Base-by-base conservation (phyloP, 352 stramenopile species). In the Globisporangium paddicum region DNA sequence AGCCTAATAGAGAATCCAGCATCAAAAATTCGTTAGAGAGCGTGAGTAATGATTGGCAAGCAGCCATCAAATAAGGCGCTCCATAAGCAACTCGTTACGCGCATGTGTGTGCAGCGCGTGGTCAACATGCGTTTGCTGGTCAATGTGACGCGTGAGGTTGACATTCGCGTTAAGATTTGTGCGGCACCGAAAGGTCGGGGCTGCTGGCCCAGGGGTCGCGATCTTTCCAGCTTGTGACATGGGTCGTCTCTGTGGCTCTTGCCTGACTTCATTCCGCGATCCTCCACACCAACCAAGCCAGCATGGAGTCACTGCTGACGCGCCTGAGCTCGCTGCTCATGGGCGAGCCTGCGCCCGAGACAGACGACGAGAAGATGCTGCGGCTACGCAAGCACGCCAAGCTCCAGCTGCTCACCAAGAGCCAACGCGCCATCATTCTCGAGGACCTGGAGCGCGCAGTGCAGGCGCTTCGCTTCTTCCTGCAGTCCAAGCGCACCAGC, bases 401-500 rank as follows among this genome's bases (percentile, higher is more conserved):
- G 69, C 66, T 71, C 19, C 72, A 85, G 56, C 66, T 91, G 47
- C 73, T 91, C 37, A 72, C 79, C 68, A 89, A 90, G 60, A 89
- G 76, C 52, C 79, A 93, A 59, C 81, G 84, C 56, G 69, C 69
- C 37, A 82, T 91, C 52, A 76, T 93, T 34, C 80, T 93, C 46
- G 84, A 93, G 40, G 84, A 93, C 62, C 73, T 93, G 5, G 83
- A 93, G 67, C 73, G 69, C 53, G 76, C 79, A 2, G 71, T 93
- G 38, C 68, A 74, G 23, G 72, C 76, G 9, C 62, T 93, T 34
- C 65, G 73, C 21, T 77, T 83, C 45, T 86, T 82, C 34, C 52
- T 86, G 52, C 58, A 78, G 11, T 60, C 52, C 38, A 89, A 81
- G 58, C 69, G 14, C 28, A 13, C 48, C 45, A 19, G 52, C 37